Conservation (phyloP, 169 alveolate genomes). For the Babesia bigemina region DNA sequence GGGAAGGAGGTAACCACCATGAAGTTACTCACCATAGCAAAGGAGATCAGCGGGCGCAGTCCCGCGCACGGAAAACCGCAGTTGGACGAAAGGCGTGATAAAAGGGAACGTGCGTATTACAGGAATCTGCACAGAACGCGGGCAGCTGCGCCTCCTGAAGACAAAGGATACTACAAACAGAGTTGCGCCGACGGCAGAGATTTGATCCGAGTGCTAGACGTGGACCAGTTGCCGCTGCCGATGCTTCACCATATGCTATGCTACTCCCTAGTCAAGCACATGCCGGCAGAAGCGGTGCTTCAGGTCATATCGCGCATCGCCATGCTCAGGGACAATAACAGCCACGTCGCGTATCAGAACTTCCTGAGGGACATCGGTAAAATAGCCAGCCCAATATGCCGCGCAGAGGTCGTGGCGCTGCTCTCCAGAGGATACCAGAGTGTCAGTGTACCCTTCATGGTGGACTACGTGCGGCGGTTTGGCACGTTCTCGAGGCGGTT, state of each 20-base stretch:
- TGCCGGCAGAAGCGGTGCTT: slow-evolving; percentile 77
- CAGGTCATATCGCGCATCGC: slow-evolving; percentile 74
- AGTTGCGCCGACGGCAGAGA: slow-evolving; percentile 48
- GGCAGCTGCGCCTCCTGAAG: slow-evolving; percentile 18
- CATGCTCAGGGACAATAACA: slow-evolving; percentile 72
- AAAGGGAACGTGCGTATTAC: slow-evolving; percentile 37
- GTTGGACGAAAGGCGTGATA: background rate
- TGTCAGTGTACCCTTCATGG: slow-evolving; percentile 79
- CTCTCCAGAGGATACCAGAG: slow-evolving; percentile 77
- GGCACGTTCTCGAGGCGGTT: slow-evolving; percentile 79
- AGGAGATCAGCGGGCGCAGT: slow-evolving; percentile 26
- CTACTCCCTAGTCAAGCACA: slow-evolving; percentile 74
- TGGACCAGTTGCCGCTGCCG: slow-evolving; percentile 72
- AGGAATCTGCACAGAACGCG: background rate
- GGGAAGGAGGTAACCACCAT: slow-evolving; percentile 32
- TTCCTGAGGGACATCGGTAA: slow-evolving; percentile 66
- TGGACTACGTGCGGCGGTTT: slow-evolving; percentile 77
- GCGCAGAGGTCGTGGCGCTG: slow-evolving; percentile 78
- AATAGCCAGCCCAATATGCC: slow-evolving; percentile 55
- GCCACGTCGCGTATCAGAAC: slow-evolving; percentile 74
- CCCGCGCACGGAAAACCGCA: slow-evolving; percentile 61
- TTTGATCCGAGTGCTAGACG: slow-evolving; percentile 69
- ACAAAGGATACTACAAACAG: slow-evolving; percentile 34
- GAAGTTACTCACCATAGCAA: slow-evolving; percentile 45
- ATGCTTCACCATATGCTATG: slow-evolving; percentile 74